Evolutionary conservation across 208 protist genomes (phyloP).

Genomic region (Spongospora subterranea): DNA sequence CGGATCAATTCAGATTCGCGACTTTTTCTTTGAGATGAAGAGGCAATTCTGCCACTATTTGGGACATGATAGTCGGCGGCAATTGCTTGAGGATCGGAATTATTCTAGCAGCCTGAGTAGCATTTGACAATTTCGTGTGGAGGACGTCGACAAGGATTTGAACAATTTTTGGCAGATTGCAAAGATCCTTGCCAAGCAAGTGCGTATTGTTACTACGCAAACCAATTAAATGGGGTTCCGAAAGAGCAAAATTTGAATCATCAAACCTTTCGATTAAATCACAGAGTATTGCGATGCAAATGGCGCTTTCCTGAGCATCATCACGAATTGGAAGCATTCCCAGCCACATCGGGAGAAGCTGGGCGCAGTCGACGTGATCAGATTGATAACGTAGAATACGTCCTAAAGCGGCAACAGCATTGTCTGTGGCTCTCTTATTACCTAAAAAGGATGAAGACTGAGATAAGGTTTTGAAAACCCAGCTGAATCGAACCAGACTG

Average conservation of each 20-base stretch:
- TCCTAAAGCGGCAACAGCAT: slow-evolving; percentile 9
- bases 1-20: too few species aligned
- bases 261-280: slow-evolving; percentile 21
- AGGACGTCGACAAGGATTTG: slow-evolving; percentile 19
- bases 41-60: background rate
- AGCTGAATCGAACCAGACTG: background rate
- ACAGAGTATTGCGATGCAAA: slow-evolving; percentile 3
- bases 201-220: background rate
- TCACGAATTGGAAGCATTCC: background rate
- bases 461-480: background rate
- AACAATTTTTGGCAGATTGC: slow-evolving; percentile 4
- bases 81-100: background rate
- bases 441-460: background rate
- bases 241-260: background rate
- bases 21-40: background rate
- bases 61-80: background rate
- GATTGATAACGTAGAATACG: background rate
- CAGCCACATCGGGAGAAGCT: background rate
- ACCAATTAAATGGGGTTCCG: background rate
- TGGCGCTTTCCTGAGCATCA: background rate
- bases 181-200: background rate
- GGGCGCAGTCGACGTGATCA: slow-evolving; percentile 12
- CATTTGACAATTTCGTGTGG: slow-evolving; percentile 37
- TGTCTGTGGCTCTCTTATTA: background rate
- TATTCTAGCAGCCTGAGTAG: background rate